These are phyloP conservation scores for Fusarium praegraminearum DNA, from an alignment of 2,329 filamentous ascomycete species.

Conservation along the genomic window DNA sequence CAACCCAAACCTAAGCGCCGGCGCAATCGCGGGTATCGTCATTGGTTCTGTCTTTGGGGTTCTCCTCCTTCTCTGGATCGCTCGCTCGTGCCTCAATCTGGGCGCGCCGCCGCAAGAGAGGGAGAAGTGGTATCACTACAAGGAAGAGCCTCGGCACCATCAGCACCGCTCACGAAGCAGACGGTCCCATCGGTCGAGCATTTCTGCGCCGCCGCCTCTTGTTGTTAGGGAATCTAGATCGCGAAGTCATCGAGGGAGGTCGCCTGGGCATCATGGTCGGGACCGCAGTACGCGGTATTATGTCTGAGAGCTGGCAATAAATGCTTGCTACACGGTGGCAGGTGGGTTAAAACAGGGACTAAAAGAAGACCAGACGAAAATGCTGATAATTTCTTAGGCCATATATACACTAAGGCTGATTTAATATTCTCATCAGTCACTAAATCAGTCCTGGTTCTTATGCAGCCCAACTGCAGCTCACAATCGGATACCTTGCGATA, in stretches of 20 bases:
- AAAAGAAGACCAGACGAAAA: too few relatives aligned
- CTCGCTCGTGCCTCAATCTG: constrained; percentile 59
- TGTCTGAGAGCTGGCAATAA: constrained; percentile 11
- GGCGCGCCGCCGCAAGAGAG: constrained; percentile 53
- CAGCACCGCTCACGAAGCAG: constrained; percentile 43
- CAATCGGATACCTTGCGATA: too few relatives aligned
- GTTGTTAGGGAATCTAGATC: constrained; percentile 39
- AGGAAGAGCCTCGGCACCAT: constrained; percentile 40
- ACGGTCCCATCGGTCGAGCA: constrained; percentile 40
- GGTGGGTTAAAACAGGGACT: too few relatives aligned
- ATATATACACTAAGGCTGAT: too few relatives aligned
- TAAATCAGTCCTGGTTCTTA: too few relatives aligned
- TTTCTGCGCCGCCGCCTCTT: constrained; percentile 44
- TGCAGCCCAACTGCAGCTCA: too few relatives aligned
- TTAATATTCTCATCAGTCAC: too few relatives aligned
- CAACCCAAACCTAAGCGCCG: constrained; percentile 54
- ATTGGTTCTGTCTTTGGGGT: constrained; percentile 25
- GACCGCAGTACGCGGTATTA: constrained; percentile 37
- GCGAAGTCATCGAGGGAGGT: constrained; percentile 33
- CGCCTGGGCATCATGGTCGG: constrained; percentile 33
- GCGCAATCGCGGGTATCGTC: constrained; percentile 55
- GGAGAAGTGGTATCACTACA: constrained; percentile 52
- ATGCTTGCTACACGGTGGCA: not conserved
- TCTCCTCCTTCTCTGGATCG: constrained; percentile 60
- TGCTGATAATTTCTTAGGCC: too few relatives aligned